These are phyloP conservation scores for Sequoiadendron giganteum DNA, from an alignment of 75 land plant genomes.

Conservation along the genomic window DNA sequence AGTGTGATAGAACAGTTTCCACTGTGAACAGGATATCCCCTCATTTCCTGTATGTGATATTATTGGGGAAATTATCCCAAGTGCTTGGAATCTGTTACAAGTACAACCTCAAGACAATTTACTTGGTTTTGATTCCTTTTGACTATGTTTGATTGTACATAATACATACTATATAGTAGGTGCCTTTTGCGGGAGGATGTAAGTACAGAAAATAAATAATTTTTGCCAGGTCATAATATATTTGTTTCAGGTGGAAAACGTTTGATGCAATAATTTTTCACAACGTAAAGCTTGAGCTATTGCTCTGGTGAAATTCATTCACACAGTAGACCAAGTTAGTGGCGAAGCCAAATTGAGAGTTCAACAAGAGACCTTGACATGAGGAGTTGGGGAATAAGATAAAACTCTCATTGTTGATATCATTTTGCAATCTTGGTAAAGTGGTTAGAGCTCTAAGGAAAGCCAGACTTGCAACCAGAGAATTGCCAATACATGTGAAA, in stretches of 20 bases:
- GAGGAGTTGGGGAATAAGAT: not conserved
- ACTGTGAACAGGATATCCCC: not conserved
- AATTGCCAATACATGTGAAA: too few relatives aligned
- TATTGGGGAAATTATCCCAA: not conserved
- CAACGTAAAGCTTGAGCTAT: not conserved
- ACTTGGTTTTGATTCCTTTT: not conserved
- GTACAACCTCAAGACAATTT: not conserved
- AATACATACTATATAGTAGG: not conserved
- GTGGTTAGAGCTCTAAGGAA: too few relatives aligned
- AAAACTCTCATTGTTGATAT: not conserved
- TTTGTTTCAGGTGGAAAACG: not conserved
- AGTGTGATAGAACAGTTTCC: not conserved
- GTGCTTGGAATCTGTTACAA: not conserved
- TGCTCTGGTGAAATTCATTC: not conserved
- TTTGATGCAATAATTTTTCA: not conserved
- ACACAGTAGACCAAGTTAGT: too few relatives aligned
- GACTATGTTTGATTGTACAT: not conserved
- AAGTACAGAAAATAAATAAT: not conserved
- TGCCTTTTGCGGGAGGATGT: not conserved
- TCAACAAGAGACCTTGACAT: too few relatives aligned
- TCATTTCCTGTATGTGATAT: not conserved
- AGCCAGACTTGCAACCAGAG: too few relatives aligned
- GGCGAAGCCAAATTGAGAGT: too few relatives aligned
- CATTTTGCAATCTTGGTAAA: too few relatives aligned
- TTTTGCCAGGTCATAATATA: not conserved